Evolutionary conservation across 495 filamentous ascomycete species (phyloP).

Genomic region (Aspergillus conjunctus): DNA sequence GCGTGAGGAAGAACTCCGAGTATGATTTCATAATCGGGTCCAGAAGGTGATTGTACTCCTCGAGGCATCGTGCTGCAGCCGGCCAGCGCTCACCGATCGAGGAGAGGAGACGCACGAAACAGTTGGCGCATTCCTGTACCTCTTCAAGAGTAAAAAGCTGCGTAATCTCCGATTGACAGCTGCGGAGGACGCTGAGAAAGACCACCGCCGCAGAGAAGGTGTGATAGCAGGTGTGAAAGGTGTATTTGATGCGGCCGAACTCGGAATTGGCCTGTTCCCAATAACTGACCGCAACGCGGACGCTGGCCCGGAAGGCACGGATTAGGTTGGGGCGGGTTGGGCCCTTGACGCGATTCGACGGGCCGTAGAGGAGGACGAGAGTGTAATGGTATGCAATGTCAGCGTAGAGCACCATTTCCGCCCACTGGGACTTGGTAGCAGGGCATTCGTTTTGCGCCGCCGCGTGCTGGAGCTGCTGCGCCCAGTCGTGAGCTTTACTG

Average conservation of each 20-base stretch:
- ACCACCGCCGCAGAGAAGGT: slow-evolving; percentile 8
- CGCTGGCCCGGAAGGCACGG: not conserved
- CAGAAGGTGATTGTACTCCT: slow-evolving; percentile 7
- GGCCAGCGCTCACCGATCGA: slow-evolving; percentile 7
- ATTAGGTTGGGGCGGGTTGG: not conserved
- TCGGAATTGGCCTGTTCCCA: slow-evolving; percentile 4
- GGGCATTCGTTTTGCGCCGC: not conserved
- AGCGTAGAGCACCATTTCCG: slow-evolving; percentile 10
- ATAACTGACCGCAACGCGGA: not conserved
- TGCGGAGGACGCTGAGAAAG: slow-evolving; percentile 1
- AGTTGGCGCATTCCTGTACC: not conserved
- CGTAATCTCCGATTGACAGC: not conserved
- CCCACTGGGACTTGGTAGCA: not conserved
- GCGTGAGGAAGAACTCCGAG: not conserved
- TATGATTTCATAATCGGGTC: slow-evolving; percentile 9
- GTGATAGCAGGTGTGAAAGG: slow-evolving; percentile 9
- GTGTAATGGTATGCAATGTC: slow-evolving; percentile 7
- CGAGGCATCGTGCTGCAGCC: not conserved
- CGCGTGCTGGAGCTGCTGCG: not conserved
- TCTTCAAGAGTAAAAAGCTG: not conserved
- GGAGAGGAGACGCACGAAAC: not conserved
- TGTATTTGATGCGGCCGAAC: slow-evolving; percentile 11
- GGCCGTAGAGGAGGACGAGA: slow-evolving; percentile 4
- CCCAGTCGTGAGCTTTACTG: not conserved
- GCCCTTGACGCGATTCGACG: not conserved